Evolutionary conservation across 2,329 filamentous ascomycete species (phyloP), one percentile per base, ranked within the genome.

Genomic region (Aspergillus aculeatinus): DNA sequence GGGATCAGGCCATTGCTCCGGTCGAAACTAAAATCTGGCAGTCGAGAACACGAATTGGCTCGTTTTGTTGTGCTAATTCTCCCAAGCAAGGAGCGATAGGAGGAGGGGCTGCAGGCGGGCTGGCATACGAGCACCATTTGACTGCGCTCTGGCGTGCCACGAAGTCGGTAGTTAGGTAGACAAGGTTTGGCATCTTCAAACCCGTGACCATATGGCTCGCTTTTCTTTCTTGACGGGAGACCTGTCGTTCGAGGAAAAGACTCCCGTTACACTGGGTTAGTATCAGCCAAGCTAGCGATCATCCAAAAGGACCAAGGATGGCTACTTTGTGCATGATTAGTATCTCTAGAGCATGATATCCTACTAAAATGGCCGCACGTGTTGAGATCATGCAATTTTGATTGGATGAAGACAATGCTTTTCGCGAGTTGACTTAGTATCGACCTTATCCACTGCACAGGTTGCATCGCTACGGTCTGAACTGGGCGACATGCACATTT

Each of bases 21-120:
- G 59, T 56, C 56, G 57, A 33, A 42, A 35, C 57, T 39, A 14
- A 60, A 55, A 62, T 56, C 51, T n/a, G 55, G 58, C 39, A 49
- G 29, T 58, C 55, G 55, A 59, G 47, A 27, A 61, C 63, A 44
- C 51, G 57, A 59, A 55, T 51, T 60, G 56, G 58, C 49, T 60
- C 62, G 65, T 62, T 66, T 52, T 62, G 70, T 67, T 64, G 48
- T 63, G 63, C 60, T 67, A 63, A 68, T 68, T 65, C 29, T 23
- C 58, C 48, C 58, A 58, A 62, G 60, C 56, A 62, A 65, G 61
- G 58, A 55, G n/a, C 21, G n/a, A 23, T 2, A 55, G 21, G 16
- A 29, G 23, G 23, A 50, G 23, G 4, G 23, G 48, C 14, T 29
- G 23, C 48, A 23, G 39, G 33, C 4, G 48, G 14, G 27, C 35